phyloP scores from a whole-genome alignment of 164 flowering plant genomes.

The Magnolia kwangsiensis region DNA sequence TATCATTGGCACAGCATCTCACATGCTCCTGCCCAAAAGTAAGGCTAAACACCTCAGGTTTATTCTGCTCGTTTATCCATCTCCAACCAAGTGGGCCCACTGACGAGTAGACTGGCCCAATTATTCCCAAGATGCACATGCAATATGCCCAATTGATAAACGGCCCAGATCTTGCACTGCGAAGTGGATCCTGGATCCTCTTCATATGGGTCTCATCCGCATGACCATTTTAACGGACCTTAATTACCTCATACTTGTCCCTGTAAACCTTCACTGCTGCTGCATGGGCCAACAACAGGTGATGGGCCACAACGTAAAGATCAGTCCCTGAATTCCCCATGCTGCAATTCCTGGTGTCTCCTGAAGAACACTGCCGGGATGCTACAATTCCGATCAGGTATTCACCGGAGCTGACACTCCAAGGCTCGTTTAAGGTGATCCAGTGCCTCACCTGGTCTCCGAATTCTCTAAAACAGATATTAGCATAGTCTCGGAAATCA shows the following conservation, averaged over 20 bases:
- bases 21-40: too few species aligned
- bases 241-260: slow-evolving; percentile 34
- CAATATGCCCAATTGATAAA: background rate
- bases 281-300: slow-evolving; percentile 40
- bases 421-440: slow-evolving; percentile 58
- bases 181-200: too few species aligned
- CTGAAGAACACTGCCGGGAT: slow-evolving; percentile 44
- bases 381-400: slow-evolving; percentile 31
- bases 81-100: too few species aligned
- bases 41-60: too few species aligned
- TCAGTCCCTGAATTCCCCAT: slow-evolving; percentile 61
- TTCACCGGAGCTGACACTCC: slow-evolving; percentile 10
- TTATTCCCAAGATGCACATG: background rate
- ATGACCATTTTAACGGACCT: background rate
- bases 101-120: too few species aligned
- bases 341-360: slow-evolving; percentile 39
- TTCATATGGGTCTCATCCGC: too few species aligned
- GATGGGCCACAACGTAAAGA: slow-evolving; percentile 44
- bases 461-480: slow-evolving; percentile 39
- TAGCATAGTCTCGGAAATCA: slow-evolving; percentile 38
- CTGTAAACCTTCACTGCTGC: slow-evolving; percentile 36
- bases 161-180: too few species aligned
- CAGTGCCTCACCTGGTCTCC: slow-evolving; percentile 54
- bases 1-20: background rate
- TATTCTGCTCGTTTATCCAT: too few species aligned